phyloP scores from a whole-genome alignment of 768 basidiomycete species.

The Boletus reticulatus region DNA sequence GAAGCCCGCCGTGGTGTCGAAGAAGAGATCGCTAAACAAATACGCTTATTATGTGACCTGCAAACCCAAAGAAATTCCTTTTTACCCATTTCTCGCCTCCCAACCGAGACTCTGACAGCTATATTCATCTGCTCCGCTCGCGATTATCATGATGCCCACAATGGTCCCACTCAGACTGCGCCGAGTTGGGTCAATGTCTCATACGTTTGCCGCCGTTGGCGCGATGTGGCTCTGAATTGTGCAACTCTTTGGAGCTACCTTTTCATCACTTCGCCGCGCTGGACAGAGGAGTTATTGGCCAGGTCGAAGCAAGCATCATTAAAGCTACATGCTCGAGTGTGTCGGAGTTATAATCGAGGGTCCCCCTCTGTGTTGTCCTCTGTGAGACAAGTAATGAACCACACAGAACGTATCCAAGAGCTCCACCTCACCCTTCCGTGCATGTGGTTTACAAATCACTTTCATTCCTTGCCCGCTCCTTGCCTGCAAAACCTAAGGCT shows the following conservation, averaged over 20 bases:
- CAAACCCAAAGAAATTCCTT: slow-evolving; percentile 4
- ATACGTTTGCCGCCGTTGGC: slow-evolving; percentile 34
- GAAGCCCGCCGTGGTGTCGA: background rate
- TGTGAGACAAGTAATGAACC: background rate
- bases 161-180: background rate
- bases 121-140: slow-evolving; percentile 12
- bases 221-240: slow-evolving; percentile 39
- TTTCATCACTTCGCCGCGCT: slow-evolving; percentile 29
- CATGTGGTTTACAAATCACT: too few relatives aligned
- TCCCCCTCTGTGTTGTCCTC: too few relatives aligned
- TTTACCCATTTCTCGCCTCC: slow-evolving; percentile 10
- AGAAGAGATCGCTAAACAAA: background rate
- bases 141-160: background rate
- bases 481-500: background rate
- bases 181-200: slow-evolving; percentile 11
- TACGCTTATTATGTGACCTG: background rate
- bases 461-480: background rate
- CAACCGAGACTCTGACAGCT: slow-evolving; percentile 8
- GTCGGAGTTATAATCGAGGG: too few relatives aligned
- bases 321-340: background rate
- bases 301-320: slow-evolving; percentile 41
- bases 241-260: slow-evolving; percentile 40
- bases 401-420: background rate
- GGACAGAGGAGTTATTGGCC: slow-evolving; percentile 40
- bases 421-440: background rate